Conservation (phyloP, 768 basidiomycete species). For the Clavulina sp. region DNA sequence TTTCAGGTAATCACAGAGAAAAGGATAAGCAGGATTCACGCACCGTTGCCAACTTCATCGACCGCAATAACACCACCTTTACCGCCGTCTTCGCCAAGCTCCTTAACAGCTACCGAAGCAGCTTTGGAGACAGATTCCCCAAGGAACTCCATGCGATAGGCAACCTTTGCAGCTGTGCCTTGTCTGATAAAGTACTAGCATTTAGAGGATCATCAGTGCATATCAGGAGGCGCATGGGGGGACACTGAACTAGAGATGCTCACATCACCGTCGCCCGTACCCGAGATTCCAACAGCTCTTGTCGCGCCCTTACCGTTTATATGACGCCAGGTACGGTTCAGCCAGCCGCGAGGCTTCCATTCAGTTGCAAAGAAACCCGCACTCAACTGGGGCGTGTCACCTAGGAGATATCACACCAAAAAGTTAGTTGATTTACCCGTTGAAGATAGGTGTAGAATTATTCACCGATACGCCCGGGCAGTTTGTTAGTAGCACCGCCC, state of each 20-base stretch:
- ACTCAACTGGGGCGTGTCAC: constrained; percentile 66
- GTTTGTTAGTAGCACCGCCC: constrained; percentile 68
- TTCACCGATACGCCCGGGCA: constrained; percentile 50
- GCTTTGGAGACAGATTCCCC: constrained; percentile 41
- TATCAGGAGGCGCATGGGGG: too few species aligned
- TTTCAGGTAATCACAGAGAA: not conserved
- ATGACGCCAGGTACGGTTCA: constrained; percentile 25
- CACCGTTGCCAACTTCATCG: constrained; percentile 52
- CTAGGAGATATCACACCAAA: not conserved
- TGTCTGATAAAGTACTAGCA: constrained; percentile 70
- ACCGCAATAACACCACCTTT: constrained; percentile 60
- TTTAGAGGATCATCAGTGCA: too few species aligned
- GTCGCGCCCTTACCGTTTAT: constrained; percentile 24
- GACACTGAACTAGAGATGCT: too few species aligned
- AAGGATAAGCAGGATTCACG: constrained; percentile 10
- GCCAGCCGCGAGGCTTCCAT: constrained; percentile 30
- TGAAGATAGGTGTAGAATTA: not conserved
- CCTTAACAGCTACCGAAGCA: constrained; percentile 34
- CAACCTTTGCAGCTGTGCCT: constrained; percentile 47
- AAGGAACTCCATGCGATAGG: constrained; percentile 43
- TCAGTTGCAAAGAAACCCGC: constrained; percentile 74
- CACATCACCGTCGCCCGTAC: constrained; percentile 79
- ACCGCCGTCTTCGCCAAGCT: constrained; percentile 41
- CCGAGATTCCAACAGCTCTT: constrained; percentile 69
- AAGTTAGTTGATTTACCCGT: not conserved